Evolutionary conservation across 371 early-diverging fungal genomes (phyloP).

Genomic region (Dinochytrium kinnereticum): DNA sequence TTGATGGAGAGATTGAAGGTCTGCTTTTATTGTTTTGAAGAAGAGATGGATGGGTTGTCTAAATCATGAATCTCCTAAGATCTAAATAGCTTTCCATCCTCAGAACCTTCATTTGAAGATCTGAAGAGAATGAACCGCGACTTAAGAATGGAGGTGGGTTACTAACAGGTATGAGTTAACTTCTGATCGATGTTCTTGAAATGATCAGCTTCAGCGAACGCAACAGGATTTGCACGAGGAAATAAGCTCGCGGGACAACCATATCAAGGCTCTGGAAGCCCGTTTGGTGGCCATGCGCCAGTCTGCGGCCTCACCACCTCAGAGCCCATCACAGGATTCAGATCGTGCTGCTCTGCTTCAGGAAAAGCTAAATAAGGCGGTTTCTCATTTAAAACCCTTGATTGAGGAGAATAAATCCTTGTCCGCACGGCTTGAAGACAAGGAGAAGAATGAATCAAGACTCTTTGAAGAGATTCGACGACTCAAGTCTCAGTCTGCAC

Average conservation of each 20-base stretch:
- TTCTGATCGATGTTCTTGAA: not conserved
- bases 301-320: not conserved
- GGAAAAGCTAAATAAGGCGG: slow-evolving; percentile 35
- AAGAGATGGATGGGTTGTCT: not conserved
- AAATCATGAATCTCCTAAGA: not conserved
- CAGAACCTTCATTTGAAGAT: not conserved
- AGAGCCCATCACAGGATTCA: slow-evolving; percentile 2
- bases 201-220: not conserved
- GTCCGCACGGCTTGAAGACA: slow-evolving; percentile 11
- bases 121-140: slow-evolving; percentile 5
- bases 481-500: slow-evolving; percentile 6
- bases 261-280: slow-evolving; percentile 11
- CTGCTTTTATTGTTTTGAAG: not conserved
- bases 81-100: not conserved
- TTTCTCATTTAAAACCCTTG: slow-evolving; percentile 31
- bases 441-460: slow-evolving; percentile 11
- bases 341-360: slow-evolving; percentile 26
- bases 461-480: slow-evolving; percentile 27
- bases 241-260: slow-evolving; percentile 7
- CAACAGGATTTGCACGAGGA: slow-evolving; percentile 14
- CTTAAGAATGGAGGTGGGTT: slow-evolving; percentile 9
- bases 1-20: slow-evolving; percentile 15
- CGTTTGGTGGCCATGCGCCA: slow-evolving; percentile 4
- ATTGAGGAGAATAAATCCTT: slow-evolving; percentile 29
- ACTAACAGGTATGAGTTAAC: not conserved